Evolutionary conservation across 1,139 yeast species (phyloP), one percentile per base, ranked within the genome.

Genomic region (Debaryomyces subglobosus): DNA sequence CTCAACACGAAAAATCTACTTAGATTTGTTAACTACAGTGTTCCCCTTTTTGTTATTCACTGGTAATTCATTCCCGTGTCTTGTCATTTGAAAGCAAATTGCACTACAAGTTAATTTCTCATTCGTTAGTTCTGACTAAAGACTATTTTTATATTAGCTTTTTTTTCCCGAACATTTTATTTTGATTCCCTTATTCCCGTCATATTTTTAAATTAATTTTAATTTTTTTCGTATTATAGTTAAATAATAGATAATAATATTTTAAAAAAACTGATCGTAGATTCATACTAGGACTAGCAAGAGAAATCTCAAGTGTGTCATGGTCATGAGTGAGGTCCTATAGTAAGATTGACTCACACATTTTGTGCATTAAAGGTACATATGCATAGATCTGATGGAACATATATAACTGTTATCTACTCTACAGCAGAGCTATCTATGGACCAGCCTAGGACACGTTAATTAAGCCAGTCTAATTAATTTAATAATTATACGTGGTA

Each of bases 1-100:
- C 97, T 76, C 97, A 90, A 80, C 97, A 91, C 80, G 97, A 91
- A 82, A 81, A 81, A 71, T 81, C 85, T 32, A 60, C 78, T 60
- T 77, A 72, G 60, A 54, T 57, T 47, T 20, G 38, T 41, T 41
- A 39, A 34, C 41, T 33, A 36, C 35, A 8, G 30, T 27, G 39
- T 32, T 39, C 44, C 38, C 18, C 15, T 34, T 24, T 44, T 33
- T 29, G 41, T 34, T 36, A n/a, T 13, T 36, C 40, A 21, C 5
- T 33, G 20, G 18, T n/a, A 13, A 27, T 45, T 45, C 39, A 37
- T 37, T 45, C 39, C 47, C 44, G 39, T 37, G 24, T 39, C 24
- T 45, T 23, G 15, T 38, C 9, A 20, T 30, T 27, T 23, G 23
- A 18, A 18, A 13, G 5, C 27, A 7, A n/a, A 20, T 18, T 29